Base-by-base conservation (phyloP, 2,329 filamentous ascomycete genomes). In the Colletotrichum ledebouriae region DNA sequence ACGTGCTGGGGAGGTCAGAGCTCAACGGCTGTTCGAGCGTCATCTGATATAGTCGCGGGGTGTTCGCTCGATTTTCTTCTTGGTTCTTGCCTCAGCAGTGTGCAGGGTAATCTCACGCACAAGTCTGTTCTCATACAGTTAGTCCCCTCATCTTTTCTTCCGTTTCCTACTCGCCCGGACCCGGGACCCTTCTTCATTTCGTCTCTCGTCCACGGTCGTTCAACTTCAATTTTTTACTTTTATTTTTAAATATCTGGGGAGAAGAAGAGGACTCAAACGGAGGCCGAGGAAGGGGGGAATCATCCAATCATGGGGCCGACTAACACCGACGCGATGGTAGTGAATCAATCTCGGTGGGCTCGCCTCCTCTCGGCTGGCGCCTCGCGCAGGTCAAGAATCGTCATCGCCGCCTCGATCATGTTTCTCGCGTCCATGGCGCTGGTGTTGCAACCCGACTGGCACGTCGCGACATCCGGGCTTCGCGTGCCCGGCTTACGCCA, bases 1-100 rank as follows among this genome's bases (percentile, higher is more conserved):
- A 53, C 22, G 49, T 29, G 50, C 12, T 4, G 37, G 17, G 15
- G 46, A 37, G 59, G 59, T 63, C 64, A 63, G 52, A 63, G 64
- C 64, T 52, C 29, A 46, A 56, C 22, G 15, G 17, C 52, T 52
- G 59, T 63, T 67, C 52, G 29, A 52, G 59, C 44, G 59, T 53
- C 64, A 63, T 63, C 64, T 63, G 64, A 63, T 63, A 58, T 63
- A 63, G 37, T 20, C 59, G 59, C 42, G 29, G 59, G 44, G 44
- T 63, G 44, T 44, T 67, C 53, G 52, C 59, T 63, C 59, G 17
- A 50, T 34, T 33, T 25, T 17, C 12, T 15, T 13, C 50, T 42
- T 15, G 13, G 46, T 13, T 37, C 22, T 33, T 11, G 25, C 22
- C 9, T 34, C 29, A 29, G 29, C 29, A 29, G 22, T 34, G 41